Percentiles rank a stretch among this genome's conserved stretches.
These are phyloP conservation scores for Fusarium miscanthi DNA, from an alignment of 2,329 filamentous ascomycete genomes.

Conservation along the genomic window DNA sequence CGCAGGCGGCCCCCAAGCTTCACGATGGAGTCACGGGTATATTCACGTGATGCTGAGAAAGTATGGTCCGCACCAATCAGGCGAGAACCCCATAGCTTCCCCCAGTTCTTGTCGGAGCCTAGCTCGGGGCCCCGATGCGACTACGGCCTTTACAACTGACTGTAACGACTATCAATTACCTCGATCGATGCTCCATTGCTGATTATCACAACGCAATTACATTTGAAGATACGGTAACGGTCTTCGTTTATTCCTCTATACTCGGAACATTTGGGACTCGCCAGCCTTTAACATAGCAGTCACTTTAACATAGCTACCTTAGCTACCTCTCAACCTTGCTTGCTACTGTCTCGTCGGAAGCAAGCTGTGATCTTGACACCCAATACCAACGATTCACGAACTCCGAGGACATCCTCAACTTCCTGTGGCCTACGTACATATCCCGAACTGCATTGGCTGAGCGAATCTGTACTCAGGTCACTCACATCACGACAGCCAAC, in stretches of 20 bases:
- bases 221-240: background rate
- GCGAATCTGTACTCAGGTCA: background rate
- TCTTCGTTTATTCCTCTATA: background rate
- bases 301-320: background rate
- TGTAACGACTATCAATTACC: constrained; percentile 22
- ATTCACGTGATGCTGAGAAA: constrained; percentile 5
- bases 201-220: background rate
- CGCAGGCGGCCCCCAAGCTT: constrained; percentile 17
- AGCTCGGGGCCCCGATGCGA: constrained; percentile 37
- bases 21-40: constrained; percentile 21
- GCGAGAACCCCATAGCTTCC: constrained; percentile 22
- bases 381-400: constrained; percentile 4
- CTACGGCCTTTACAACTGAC: constrained; percentile 20
- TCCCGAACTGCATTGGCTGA: background rate
- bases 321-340: background rate
- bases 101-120: constrained; percentile 25
- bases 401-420: background rate
- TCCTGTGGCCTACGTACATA: background rate
- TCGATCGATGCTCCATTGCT: constrained; percentile 3
- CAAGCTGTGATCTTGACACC: constrained; percentile 32
- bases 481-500: background rate
- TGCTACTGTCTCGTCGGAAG: constrained; percentile 10
- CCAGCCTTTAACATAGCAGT: background rate
- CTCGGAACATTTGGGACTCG: background rate
- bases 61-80: constrained; percentile 31